Evolutionary conservation across 441 rosid genomes (phyloP).

Genomic region (Bocquillonia castaneifolia): DNA sequence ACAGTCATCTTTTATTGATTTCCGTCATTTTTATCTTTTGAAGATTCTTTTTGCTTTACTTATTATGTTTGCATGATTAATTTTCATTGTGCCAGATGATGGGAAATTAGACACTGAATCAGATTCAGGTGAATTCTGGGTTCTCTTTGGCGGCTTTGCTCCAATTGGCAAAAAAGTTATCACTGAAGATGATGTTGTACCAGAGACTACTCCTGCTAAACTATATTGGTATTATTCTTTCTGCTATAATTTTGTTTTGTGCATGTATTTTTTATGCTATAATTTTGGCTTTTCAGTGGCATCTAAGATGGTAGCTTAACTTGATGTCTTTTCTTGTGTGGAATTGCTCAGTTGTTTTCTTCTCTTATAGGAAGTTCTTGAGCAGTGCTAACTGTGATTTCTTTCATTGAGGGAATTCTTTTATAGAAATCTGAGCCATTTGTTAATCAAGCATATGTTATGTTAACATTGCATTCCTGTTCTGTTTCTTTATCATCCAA

Average conservation of each 20-base stretch:
- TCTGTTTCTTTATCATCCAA: neutral
- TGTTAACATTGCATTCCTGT: neutral
- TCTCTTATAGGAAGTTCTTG: neutral
- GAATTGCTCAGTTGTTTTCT: neutral
- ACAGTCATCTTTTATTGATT: neutral
- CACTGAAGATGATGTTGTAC: conserved; percentile 68
- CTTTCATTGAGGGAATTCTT: neutral
- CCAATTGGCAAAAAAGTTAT: conserved; percentile 87
- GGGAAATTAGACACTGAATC: conserved; percentile 97
- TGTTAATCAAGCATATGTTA: neutral
- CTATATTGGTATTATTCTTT: conserved; percentile 56
- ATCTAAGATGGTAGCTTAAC: neutral
- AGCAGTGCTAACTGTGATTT: neutral
- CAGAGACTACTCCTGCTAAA: conserved; percentile 69
- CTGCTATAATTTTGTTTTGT: conserved; percentile 14
- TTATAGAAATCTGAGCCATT: neutral
- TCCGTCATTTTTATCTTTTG: neutral
- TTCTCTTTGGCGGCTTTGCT: conserved; percentile 98
- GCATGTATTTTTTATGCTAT: neutral
- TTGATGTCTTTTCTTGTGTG: neutral
- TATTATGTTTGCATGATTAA: conserved; percentile 10
- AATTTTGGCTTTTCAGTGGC: neutral
- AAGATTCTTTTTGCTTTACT: neutral
- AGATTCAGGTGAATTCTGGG: conserved; percentile 99
- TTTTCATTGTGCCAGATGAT: conserved; percentile 54